Evolutionary conservation across 1,284 basidiomycete genomes (phyloP), one percentile per base, ranked within the genome.

Genomic region (Megacollybia platyphylla): DNA sequence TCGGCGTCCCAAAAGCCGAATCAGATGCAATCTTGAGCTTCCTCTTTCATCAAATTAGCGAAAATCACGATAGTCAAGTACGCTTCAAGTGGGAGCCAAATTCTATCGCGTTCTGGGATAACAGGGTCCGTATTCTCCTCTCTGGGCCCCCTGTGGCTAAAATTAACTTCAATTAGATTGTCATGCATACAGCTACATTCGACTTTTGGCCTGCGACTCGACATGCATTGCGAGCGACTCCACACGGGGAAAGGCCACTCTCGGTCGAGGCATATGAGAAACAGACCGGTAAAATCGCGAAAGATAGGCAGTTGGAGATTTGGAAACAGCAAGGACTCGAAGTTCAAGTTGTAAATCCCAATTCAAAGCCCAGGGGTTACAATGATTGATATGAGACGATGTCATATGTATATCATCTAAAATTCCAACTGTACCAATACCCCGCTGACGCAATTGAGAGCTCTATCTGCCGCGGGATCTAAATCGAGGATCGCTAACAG

Each of bases 141-240:
- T 26, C 24, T 20, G 7, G 31, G 24, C 20, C 37, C 20, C 31
- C 15, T 34, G 42, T 40, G 36, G 24, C 27, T 44, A 30, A 39
- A 43, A 8, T 29, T 13, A 18, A 38, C 18, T 26, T 35, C 44
- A 15, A 15, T 15, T 15, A 82, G 80, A 57, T 86, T 47, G 76
- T 79, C 36, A 83, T 71, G 18, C 86, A 89, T 54, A 75, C 78
- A 7, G 86, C 84, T 7, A 85, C 76, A 4, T 84, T 82, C 52
- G 80, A 85, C 59, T 83, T 82, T 59, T 85, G 73, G 76, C 80
- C 81, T 17, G 69, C 73, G 36, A 74, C 68, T 37, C 73, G 87
- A 40, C 86, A 89, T 54, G 86, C 83, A 6, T 63, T 88, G 37
- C 76, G 87, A 40, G 79, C 79, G n/a, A 89, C 87, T 2, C 86